These are phyloP conservation scores for Cafeteria roenbergensis DNA, from an alignment of 108 stramenopile species.

Conservation along the genomic window DNA sequence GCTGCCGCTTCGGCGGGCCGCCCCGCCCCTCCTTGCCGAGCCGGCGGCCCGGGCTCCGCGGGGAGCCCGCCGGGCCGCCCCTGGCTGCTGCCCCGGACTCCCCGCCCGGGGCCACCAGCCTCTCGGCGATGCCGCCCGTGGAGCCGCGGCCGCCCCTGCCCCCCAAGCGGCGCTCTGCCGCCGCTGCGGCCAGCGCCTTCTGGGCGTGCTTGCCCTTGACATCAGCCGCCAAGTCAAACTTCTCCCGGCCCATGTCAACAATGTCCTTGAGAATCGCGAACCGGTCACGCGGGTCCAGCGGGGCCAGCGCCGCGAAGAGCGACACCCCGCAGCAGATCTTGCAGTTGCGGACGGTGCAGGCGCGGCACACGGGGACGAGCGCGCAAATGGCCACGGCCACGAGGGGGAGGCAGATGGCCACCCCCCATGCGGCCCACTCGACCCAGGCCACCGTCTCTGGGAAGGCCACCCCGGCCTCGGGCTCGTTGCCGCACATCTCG, in stretches of 20 bases:
- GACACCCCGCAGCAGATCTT: background rate
- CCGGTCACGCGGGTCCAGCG: background rate
- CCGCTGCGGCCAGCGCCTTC: too few species aligned
- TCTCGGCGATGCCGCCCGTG: too few species aligned
- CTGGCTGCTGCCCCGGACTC: too few species aligned
- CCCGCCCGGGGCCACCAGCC: too few species aligned
- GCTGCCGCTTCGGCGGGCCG: too few species aligned
- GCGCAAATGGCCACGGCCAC: background rate
- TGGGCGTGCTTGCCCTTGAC: too few species aligned
- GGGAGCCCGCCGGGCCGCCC: too few species aligned
- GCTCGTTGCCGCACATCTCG: background rate
- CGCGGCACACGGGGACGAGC: background rate
- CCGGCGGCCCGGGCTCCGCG: too few species aligned
- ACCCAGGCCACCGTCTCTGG: background rate
- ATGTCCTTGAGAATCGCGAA: background rate
- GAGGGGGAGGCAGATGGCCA: background rate
- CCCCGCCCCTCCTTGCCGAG: too few species aligned
- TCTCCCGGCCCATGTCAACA: background rate
- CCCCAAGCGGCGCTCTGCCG: too few species aligned
- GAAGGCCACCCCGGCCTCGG: background rate
- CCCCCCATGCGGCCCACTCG: background rate
- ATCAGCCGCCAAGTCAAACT: too few species aligned
- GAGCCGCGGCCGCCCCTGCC: too few species aligned
- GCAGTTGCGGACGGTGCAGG: background rate
- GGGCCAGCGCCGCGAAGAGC: background rate